Evolutionary conservation across 257 asterid genomes (phyloP).

Genomic region (Solanum peruvianum): DNA sequence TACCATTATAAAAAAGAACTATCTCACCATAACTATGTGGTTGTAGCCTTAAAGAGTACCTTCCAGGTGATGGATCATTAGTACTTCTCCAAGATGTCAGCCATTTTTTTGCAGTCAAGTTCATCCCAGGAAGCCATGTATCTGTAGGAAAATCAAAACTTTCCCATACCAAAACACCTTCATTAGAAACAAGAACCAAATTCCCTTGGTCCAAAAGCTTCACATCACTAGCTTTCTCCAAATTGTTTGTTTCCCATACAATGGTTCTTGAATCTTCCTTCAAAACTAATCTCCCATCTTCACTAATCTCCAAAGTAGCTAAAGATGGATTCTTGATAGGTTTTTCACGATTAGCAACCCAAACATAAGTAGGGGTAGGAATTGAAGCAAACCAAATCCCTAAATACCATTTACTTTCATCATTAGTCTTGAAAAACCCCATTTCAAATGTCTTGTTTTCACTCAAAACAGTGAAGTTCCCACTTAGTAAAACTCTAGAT

Average conservation of each 20-base stretch:
- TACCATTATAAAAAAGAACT: slow-evolving; percentile 35
- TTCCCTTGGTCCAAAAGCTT: slow-evolving; percentile 57
- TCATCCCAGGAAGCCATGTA: slow-evolving; percentile 79
- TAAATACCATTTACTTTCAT: slow-evolving; percentile 40
- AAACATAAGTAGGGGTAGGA: slow-evolving; percentile 49
- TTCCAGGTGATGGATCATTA: slow-evolving; percentile 52
- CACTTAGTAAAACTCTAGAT: slow-evolving; percentile 29
- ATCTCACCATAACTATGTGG: slow-evolving; percentile 60
- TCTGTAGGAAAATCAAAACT: slow-evolving; percentile 76
- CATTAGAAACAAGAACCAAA: slow-evolving; percentile 25
- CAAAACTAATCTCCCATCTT: slow-evolving; percentile 35
- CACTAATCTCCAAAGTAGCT: slow-evolving; percentile 34
- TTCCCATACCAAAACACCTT: slow-evolving; percentile 49
- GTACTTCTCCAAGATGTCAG: slow-evolving; percentile 61
- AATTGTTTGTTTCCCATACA: slow-evolving; percentile 44
- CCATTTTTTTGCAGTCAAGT: slow-evolving; percentile 33
- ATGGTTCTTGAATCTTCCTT: slow-evolving; percentile 23
- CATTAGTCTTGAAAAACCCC: slow-evolving; percentile 49
- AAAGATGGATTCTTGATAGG: slow-evolving; percentile 36
- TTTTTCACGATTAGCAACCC: slow-evolving; percentile 72
- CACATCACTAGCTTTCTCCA: slow-evolving; percentile 23
- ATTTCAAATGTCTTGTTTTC: slow-evolving; percentile 39
- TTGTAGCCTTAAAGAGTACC: slow-evolving; percentile 46
- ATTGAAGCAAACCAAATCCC: slow-evolving; percentile 73
- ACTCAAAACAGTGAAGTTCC: slow-evolving; percentile 36